Evolutionary conservation across 2,329 filamentous ascomycete species (phyloP), one percentile per base, ranked within the genome.

Genomic region (Talaromyces funiculosus): DNA sequence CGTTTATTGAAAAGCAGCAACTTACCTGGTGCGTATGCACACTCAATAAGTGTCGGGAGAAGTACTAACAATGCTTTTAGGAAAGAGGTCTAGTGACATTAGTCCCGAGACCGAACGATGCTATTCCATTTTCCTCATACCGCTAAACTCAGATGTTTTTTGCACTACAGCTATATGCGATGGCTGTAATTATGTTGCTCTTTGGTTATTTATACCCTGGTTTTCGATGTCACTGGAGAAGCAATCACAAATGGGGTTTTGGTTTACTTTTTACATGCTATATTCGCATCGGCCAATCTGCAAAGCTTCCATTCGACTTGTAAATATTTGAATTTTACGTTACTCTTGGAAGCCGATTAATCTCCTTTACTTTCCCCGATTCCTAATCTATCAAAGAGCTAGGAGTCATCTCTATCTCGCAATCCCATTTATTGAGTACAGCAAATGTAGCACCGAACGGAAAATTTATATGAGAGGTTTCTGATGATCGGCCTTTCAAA

Each of bases 11-110:
- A 54, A 70, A 65, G 26, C 58, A 67, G 6, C 70, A 69, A 43
- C 71, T 68, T 53, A 71, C 69, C 18, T 76, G 73, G 74, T 76
- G 71, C 53, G 72, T 67, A 26, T 38, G 10, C 18, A 51, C 14
- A 35, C 29, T 22, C n/a, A n/a, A 12, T 5, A 8, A 20, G 9
- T 18, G 16, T 47, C 20, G 7, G 20, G 49, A 14, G 33, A 20
- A 54, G 3, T 26, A 22, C 60, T 61, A 31, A 61, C 22, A 31
- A 12, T 40, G n/a, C n/a, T 40, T 37, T 4, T 38, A 61, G 60
- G 60, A 43, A 49, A 37, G 60, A 58, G 12, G 55, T 61, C 22
- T 61, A 47, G 45, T 40, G 24, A n/a, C 10, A 6, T 7, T 24
- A 22, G 6, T 20, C 26, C 4, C 29, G 4, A 14, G 10, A 51